Percentiles rank a stretch among this genome's conserved stretches.
Conservation (phyloP, 73 alveolate genomes). For the Diophrys appendiculata region DNA sequence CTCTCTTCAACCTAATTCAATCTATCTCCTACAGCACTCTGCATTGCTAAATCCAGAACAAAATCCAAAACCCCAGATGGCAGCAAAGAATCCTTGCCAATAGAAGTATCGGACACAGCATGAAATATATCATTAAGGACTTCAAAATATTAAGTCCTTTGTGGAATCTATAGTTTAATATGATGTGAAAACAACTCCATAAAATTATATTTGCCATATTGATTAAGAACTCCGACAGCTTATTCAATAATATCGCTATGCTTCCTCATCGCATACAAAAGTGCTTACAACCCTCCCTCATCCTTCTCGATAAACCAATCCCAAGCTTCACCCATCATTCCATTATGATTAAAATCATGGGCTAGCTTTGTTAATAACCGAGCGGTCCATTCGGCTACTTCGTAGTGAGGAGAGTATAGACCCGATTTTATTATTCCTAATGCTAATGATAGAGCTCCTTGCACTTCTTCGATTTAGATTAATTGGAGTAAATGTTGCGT, state of each 20-base stretch:
- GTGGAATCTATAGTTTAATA: conserved; percentile 15
- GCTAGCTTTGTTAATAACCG: conserved; percentile 67
- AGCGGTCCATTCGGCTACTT: conserved; percentile 64
- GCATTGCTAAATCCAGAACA: conserved; percentile 36
- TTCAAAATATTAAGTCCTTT: conserved; percentile 12
- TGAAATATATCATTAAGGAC: conserved; percentile 21
- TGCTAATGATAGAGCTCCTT: conserved; percentile 40
- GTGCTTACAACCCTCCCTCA: conserved; percentile 48
- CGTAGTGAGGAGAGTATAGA: conserved; percentile 65
- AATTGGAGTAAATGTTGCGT: conserved; percentile 70
- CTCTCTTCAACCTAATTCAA: conserved; percentile 37
- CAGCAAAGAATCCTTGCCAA: conserved; percentile 28
- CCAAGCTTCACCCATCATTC: conserved; percentile 13
- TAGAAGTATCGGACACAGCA: conserved; percentile 9
- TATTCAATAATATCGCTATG: conserved; percentile 40
- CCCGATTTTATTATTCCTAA: conserved; percentile 76
- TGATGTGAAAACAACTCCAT: conserved; percentile 60
- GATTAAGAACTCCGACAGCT: conserved; percentile 23
- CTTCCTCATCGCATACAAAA: conserved; percentile 36
- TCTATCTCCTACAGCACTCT: conserved; percentile 48
- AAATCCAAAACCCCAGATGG: conserved; percentile 52
- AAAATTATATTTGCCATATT: conserved; percentile 47
- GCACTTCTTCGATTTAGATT: conserved; percentile 69
- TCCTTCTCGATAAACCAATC: conserved; percentile 34
- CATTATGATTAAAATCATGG: conserved; percentile 51